A percentile compares a stretch with the other conserved stretches of the same genome.
These are phyloP conservation scores for Gossypium schwendimanii DNA, from an alignment of 441 rosid genomes.

Conservation along the genomic window DNA sequence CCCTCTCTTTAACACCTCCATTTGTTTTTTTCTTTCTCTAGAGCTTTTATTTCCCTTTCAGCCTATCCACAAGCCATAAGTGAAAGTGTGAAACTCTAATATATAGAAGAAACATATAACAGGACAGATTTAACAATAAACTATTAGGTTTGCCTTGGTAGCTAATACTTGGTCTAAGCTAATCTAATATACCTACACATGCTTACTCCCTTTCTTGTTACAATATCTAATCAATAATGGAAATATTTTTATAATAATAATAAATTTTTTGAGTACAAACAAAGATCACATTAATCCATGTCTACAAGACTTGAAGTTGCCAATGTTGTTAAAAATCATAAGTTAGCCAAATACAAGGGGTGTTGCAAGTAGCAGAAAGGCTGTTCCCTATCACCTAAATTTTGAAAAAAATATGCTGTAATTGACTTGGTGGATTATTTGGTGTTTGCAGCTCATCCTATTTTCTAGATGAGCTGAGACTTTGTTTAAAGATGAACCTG, in stretches of 20 bases:
- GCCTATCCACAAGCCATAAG: background rate
- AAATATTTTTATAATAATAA: too few species aligned
- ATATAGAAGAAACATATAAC: background rate
- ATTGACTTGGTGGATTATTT: background rate
- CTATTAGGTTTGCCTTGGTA: background rate
- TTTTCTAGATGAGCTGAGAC: background rate
- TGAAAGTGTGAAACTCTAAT: background rate
- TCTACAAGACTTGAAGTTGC: background rate
- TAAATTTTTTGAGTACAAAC: too few species aligned
- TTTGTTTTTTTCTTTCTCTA: background rate
- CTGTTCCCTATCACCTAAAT: background rate
- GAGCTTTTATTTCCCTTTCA: background rate
- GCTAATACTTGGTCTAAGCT: slow-evolving; percentile 4
- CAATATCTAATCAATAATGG: background rate
- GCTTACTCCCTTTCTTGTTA: too few species aligned
- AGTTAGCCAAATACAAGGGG: background rate
- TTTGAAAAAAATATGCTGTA: background rate
- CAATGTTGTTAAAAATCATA: background rate
- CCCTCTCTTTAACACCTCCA: slow-evolving; percentile 16
- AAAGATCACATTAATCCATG: background rate
- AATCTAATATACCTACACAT: background rate
- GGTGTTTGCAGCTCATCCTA: background rate
- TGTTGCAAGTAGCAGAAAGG: background rate
- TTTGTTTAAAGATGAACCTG: background rate
- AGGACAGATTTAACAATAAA: background rate